These are phyloP conservation scores for Arthrobotrys conoides DNA, from an alignment of 2,329 filamentous ascomycete species.

Conservation along the genomic window DNA sequence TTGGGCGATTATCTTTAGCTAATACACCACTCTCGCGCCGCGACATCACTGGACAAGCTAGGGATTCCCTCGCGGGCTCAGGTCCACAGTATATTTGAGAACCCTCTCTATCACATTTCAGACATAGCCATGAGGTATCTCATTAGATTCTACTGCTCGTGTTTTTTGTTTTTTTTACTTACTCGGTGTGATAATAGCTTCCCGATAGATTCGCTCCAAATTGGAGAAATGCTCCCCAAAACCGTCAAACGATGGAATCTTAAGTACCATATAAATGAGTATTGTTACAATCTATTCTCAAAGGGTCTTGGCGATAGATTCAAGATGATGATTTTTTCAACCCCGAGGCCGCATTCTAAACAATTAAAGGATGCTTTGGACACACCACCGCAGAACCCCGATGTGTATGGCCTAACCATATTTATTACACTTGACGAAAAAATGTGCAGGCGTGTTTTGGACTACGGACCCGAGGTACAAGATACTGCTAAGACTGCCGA, in stretches of 20 bases:
- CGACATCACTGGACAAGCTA: constrained; percentile 77
- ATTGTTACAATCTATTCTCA: constrained; percentile 64
- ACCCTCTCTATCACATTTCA: constrained; percentile 71
- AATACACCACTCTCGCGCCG: constrained; percentile 80
- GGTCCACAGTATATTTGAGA: constrained; percentile 83
- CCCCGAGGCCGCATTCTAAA: constrained; percentile 66
- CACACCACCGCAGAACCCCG: neutral
- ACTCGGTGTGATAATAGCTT: constrained; percentile 62
- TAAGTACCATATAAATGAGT: constrained; percentile 19
- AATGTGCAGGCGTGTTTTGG: constrained; percentile 77
- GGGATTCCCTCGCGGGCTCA: constrained; percentile 78
- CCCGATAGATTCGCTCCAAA: constrained; percentile 62
- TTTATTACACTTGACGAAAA: constrained; percentile 55
- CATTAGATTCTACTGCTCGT: neutral
- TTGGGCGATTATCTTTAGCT: constrained; percentile 70
- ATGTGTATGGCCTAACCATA: constrained; percentile 5
- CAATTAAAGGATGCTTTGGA: constrained; percentile 63
- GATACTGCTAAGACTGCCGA: constrained; percentile 83
- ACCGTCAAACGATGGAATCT: constrained; percentile 17
- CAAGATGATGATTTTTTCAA: constrained; percentile 17
- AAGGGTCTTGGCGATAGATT: constrained; percentile 69
- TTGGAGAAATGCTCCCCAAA: neutral
- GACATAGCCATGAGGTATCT: constrained; percentile 69
- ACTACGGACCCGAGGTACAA: constrained; percentile 89
- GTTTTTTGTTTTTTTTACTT: neutral